Conservation (phyloP, 148 eudicot species). For the Vaccinium macrocarpon region DNA sequence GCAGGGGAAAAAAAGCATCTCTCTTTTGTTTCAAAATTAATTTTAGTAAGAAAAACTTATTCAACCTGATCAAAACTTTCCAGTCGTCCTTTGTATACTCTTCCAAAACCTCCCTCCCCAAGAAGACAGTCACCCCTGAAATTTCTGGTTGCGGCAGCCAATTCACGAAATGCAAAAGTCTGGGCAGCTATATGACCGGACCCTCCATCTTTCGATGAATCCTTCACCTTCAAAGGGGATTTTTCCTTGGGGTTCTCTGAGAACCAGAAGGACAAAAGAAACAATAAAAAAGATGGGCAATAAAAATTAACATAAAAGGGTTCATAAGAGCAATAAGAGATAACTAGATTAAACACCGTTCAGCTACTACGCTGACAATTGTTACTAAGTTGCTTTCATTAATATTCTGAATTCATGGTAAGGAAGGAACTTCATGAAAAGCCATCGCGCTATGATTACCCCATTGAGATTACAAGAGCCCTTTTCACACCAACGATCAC, state of each 20-base stretch:
- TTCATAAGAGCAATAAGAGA: background rate
- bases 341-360: background rate
- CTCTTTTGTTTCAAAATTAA: background rate
- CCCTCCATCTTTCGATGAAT: conserved; percentile 30
- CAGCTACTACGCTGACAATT: background rate
- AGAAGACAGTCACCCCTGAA: conserved; percentile 47
- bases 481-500: background rate
- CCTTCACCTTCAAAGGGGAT: conserved; percentile 21
- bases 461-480: background rate
- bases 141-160: conserved; percentile 54
- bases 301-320: background rate
- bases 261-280: background rate
- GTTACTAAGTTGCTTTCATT: background rate
- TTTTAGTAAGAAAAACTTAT: conserved; percentile 7
- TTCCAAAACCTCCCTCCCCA: conserved; percentile 67
- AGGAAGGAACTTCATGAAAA: background rate
- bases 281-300: background rate
- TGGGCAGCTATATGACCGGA: conserved; percentile 39
- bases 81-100: conserved; percentile 60
- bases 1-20: background rate
- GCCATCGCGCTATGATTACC: background rate
- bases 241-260: conserved; percentile 29
- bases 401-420: background rate
- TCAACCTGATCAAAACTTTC: conserved; percentile 45
- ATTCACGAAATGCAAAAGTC: conserved; percentile 52